These are phyloP conservation scores for Nakaseomyces sp. DNA, from an alignment of 1,139 yeast genomes.

Conservation along the genomic window DNA sequence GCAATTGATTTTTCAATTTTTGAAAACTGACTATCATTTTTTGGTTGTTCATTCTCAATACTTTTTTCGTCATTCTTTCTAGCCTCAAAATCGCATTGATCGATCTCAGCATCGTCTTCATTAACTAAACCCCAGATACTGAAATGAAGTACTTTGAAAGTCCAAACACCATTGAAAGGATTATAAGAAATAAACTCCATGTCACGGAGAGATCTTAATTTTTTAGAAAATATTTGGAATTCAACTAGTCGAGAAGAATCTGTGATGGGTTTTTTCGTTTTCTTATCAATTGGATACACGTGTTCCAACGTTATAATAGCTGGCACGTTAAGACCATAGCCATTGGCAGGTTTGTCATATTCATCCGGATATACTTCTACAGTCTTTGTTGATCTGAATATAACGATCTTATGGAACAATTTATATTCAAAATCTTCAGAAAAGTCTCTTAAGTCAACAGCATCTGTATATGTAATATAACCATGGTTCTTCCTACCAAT, in stretches of 20 bases:
- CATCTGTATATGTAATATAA: slow-evolving; percentile 58
- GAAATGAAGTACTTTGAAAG: slow-evolving; percentile 80
- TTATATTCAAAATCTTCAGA: slow-evolving; percentile 36
- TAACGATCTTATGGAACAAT: slow-evolving; percentile 52
- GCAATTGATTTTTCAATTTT: slow-evolving; percentile 7
- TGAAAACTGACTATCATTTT: slow-evolving; percentile 18
- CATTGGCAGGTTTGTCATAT: slow-evolving; percentile 49
- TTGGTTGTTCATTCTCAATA: too few species aligned
- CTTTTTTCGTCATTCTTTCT: slow-evolving; percentile 32
- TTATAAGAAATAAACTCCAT: slow-evolving; percentile 76
- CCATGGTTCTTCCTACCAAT: slow-evolving; percentile 74
- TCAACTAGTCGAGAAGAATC: slow-evolving; percentile 38
- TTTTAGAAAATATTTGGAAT: slow-evolving; percentile 41
- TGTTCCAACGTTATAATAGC: slow-evolving; percentile 73
- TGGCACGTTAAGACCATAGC: slow-evolving; percentile 73
- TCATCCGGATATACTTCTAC: slow-evolving; percentile 63
- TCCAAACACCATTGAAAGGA: slow-evolving; percentile 68
- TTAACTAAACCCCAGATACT: slow-evolving; percentile 88
- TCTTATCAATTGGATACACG: slow-evolving; percentile 42
- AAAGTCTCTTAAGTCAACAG: slow-evolving; percentile 62
- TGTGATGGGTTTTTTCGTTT: slow-evolving; percentile 32
- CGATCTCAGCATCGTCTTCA: slow-evolving; percentile 52
- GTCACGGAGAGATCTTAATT: slow-evolving; percentile 47
- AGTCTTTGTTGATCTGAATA: slow-evolving; percentile 44
- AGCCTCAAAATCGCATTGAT: slow-evolving; percentile 33